Evolutionary conservation across 73 alveolate genomes (phyloP), one percentile per base, ranked within the genome.

Genomic region (Diophrys appendiculata): DNA sequence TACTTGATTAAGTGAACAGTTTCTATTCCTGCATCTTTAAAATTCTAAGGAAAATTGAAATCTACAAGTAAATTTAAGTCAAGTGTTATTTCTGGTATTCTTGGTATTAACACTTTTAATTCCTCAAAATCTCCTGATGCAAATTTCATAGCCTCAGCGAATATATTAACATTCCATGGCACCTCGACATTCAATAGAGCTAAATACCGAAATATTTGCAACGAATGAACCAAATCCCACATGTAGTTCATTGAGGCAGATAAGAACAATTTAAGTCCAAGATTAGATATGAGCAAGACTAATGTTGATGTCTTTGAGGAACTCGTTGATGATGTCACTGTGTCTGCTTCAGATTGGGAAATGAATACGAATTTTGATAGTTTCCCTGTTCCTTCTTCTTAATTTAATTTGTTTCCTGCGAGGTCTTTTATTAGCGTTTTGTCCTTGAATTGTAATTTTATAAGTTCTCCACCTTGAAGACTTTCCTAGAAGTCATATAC

Each of bases 81-180:
- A n/a, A n/a, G n/a, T n/a, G n/a, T n/a, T n/a, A n/a, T n/a, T n/a
- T n/a, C n/a, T n/a, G n/a, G n/a, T n/a, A n/a, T n/a, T n/a, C 29
- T 77, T 68, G 78, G 82, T 30, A 72, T 53, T 25, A 33, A 69
- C 5, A 32, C 24, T 29, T 79, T 72, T 25, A 71, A 29, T 69
- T 79, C 88, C 14, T 73, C 89, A 25, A 32, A 54, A 29, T 81
- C 83, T 72, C 82, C 82, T n/a, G 79, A 78, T 5, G 79, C 89
- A 24, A 81, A 52, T 1, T 54, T 26, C 32, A 81, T 2, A 34
- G 53, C 71, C 27, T 56, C 29, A 18, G 71, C 43, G 28, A 81
- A 72, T 0, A 56, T 26, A 14, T 0, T 60, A 27, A 81, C 29
- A 32, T 70, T 72, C 24, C 35, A 33, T 2, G 89, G 89, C 68